phyloP scores from a whole-genome alignment of 805 yeast genomes.

The Candida ponderosae region DNA sequence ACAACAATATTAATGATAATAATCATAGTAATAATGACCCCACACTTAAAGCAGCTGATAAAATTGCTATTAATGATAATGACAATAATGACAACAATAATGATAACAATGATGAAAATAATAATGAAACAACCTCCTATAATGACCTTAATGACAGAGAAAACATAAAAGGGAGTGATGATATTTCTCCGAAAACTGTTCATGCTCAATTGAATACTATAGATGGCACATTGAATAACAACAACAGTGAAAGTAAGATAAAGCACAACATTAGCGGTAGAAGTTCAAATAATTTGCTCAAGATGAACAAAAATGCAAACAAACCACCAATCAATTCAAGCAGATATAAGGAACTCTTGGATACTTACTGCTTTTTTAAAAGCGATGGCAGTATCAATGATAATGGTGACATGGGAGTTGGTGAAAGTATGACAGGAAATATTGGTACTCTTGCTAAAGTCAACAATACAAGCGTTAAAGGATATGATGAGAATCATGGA shows the following conservation, averaged over 20 bases:
- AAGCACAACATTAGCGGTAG: background rate
- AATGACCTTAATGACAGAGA: too few relatives aligned
- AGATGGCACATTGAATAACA: background rate
- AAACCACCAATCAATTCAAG: constrained; percentile 37
- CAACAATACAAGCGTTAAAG: too few relatives aligned
- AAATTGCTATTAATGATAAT: too few relatives aligned
- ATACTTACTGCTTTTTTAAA: constrained; percentile 53
- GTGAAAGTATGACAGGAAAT: too few relatives aligned
- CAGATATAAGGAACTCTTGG: constrained; percentile 48
- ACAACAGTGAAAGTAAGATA: background rate
- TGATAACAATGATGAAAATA: background rate
- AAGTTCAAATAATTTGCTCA: background rate
- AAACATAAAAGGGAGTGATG: too few relatives aligned
- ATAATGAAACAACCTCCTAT: too few relatives aligned
- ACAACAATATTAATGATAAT: background rate
- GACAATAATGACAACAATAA: background rate
- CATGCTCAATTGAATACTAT: background rate
- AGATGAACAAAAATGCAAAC: constrained; percentile 6
- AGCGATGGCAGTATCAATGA: constrained; percentile 10
- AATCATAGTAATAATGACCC: too few relatives aligned
- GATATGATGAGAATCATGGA: too few relatives aligned
- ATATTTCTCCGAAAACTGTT: too few relatives aligned
- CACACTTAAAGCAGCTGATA: too few relatives aligned
- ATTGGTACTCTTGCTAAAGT: too few relatives aligned
- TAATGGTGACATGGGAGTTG: too few relatives aligned